phyloP scores from a whole-genome alignment of 2,329 filamentous ascomycete species.

The Xylariomycetidae sp. region DNA sequence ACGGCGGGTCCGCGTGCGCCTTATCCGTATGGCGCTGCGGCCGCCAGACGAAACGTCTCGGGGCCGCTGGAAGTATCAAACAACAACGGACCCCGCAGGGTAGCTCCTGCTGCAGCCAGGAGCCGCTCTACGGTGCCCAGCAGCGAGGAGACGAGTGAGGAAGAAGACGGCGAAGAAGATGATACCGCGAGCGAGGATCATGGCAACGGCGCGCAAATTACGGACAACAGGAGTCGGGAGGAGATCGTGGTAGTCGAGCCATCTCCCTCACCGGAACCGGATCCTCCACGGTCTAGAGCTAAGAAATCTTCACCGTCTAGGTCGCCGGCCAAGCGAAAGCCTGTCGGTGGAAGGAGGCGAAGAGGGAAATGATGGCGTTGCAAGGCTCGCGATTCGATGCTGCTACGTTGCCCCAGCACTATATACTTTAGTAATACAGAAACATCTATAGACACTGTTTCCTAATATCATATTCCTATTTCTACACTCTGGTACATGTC shows the following conservation, averaged over 20 bases:
- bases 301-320: slow-evolving; percentile 33
- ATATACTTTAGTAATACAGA: slow-evolving; percentile 14
- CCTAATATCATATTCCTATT: slow-evolving; percentile 11
- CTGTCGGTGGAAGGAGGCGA: slow-evolving; percentile 18
- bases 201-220: slow-evolving; percentile 17
- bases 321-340: slow-evolving; percentile 16
- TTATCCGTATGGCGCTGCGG: slow-evolving; percentile 27
- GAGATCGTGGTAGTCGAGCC: slow-evolving; percentile 36
- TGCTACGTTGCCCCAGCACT: slow-evolving; percentile 7
- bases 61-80: slow-evolving; percentile 27
- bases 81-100: slow-evolving; percentile 9
- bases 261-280: slow-evolving; percentile 20
- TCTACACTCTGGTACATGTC: slow-evolving; percentile 1
- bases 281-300: slow-evolving; percentile 24
- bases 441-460: slow-evolving; percentile 13
- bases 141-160: slow-evolving; percentile 31
- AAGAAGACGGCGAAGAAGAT: slow-evolving; percentile 25
- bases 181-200: slow-evolving; percentile 26
- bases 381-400: too few relatives aligned
- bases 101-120: slow-evolving; percentile 27
- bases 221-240: slow-evolving; percentile 26
- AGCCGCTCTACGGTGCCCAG: slow-evolving; percentile 30
- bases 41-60: slow-evolving; percentile 32
- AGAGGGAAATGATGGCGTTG: slow-evolving; percentile 29
- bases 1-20: slow-evolving; percentile 38